Evolutionary conservation across 805 yeast species (phyloP).

Genomic region (Naumovozyma baii): DNA sequence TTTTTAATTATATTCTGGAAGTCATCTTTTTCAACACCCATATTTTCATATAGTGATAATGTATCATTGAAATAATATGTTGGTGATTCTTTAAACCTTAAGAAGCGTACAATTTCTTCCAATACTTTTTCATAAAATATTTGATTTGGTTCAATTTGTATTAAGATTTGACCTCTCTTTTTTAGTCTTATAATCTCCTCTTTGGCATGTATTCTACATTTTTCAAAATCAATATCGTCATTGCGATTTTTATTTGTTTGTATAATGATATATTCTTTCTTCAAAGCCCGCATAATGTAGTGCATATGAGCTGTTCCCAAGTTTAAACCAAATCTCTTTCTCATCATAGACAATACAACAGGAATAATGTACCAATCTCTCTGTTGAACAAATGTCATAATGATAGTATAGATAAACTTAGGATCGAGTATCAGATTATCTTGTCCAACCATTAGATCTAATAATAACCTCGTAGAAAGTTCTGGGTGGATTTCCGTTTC

Average conservation of each 20-base stretch:
- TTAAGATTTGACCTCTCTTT: background rate
- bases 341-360: constrained; percentile 13
- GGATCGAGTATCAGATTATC: constrained; percentile 19
- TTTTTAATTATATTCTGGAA: background rate
- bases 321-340: constrained; percentile 10
- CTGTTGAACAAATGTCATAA: constrained; percentile 13
- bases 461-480: constrained; percentile 7
- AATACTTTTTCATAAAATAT: no score
- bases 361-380: constrained; percentile 22
- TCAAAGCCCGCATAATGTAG: constrained; percentile 17
- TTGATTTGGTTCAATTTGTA: background rate
- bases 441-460: constrained; percentile 11
- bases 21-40: background rate
- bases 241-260: constrained; percentile 1
- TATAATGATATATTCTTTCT: constrained; percentile 10
- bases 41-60: background rate
- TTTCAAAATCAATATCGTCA: constrained; percentile 3
- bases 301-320: constrained; percentile 4
- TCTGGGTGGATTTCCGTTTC: constrained; percentile 10
- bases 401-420: constrained; percentile 10
- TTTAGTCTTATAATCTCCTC: background rate
- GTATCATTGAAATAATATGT: background rate
- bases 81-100: background rate
- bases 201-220: constrained; percentile 6
- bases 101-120: background rate